A percentile compares a stretch with the other conserved stretches of the same genome.
These are phyloP conservation scores for Clavispora vitiphila DNA, from an alignment of 805 yeast genomes.

Conservation along the genomic window DNA sequence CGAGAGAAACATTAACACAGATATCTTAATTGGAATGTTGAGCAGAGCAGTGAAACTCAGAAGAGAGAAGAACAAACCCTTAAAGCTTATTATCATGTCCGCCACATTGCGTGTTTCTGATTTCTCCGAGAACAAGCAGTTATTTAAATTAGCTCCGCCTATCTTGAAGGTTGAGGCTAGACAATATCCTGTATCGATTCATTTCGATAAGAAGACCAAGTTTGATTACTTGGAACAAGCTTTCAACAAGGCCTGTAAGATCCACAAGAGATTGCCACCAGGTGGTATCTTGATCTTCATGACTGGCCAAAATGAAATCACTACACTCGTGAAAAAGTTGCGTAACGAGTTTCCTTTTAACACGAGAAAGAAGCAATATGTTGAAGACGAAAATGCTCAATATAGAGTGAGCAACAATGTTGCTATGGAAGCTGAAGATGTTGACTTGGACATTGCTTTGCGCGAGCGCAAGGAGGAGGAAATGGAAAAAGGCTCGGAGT, in stretches of 20 bases:
- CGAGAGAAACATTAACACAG: conserved; percentile 94
- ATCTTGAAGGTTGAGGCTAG: conserved; percentile 85
- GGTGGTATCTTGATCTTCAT: conserved; percentile 91
- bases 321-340: conserved; percentile 63
- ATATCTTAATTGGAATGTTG: conserved; percentile 89
- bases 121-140: conserved; percentile 71
- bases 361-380: conserved; percentile 17
- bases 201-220: conserved; percentile 77
- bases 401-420: conserved; percentile 56
- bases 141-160: conserved; percentile 78
- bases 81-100: conserved; percentile 90
- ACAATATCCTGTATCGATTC: conserved; percentile 89
- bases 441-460: conserved; percentile 60
- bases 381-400: conserved; percentile 20
- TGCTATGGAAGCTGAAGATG: conserved; percentile 81
- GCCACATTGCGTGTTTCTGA: conserved; percentile 94
- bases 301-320: conserved; percentile 94
- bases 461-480: conserved; percentile 25
- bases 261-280: conserved; percentile 80
- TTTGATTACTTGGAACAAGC: conserved; percentile 83
- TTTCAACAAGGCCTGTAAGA: conserved; percentile 75
- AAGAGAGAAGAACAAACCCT: conserved; percentile 48
- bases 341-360: conserved; percentile 63
- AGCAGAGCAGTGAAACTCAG: conserved; percentile 81
- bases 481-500: conserved; percentile 42